A percentile compares a stretch with the other conserved stretches of the same genome.
Conservation (phyloP, 2,329 filamentous ascomycete species). For the Rhinocladiella similis region DNA sequence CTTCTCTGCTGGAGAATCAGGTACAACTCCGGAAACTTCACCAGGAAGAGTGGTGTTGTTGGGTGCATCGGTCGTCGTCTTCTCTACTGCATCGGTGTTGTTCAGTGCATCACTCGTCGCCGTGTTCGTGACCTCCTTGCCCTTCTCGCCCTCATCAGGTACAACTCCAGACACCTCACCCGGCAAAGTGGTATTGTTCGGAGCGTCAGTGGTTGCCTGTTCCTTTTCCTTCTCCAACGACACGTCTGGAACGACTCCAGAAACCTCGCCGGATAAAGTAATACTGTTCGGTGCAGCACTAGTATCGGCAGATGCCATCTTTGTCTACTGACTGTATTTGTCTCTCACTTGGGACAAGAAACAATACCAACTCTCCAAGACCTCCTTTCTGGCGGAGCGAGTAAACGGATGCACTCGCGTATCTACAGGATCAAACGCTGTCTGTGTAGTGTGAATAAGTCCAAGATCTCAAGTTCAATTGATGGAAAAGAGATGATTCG, state of each 20-base stretch:
- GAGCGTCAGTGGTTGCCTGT: not conserved
- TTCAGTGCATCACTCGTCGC: not conserved
- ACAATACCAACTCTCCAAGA: no score
- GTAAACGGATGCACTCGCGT: no score
- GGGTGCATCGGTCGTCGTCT: slow-evolving; percentile 21
- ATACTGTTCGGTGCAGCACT: slow-evolving; percentile 4
- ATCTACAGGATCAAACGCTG: no score
- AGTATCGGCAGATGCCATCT: slow-evolving; percentile 2
- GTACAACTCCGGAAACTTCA: slow-evolving; percentile 17
- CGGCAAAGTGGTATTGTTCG: slow-evolving; percentile 1
- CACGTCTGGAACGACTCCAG: slow-evolving; percentile 10
- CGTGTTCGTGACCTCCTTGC: slow-evolving; percentile 8
- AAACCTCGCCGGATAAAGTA: slow-evolving; percentile 4
- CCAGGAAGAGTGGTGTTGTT: slow-evolving; percentile 15
- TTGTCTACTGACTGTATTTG: not conserved
- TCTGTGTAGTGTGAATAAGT: no score
- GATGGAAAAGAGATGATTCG: no score
- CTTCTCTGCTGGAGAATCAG: slow-evolving; percentile 3
- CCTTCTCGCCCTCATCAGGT: not conserved
- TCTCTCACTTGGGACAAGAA: not conserved
- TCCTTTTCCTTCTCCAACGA: not conserved
- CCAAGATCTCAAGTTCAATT: no score
- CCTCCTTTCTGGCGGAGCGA: no score
- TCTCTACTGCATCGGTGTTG: not conserved
- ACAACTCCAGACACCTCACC: slow-evolving; percentile 2